These are phyloP conservation scores for Gypsophila paniculata DNA, from an alignment of 179 eudicot genomes.

Conservation along the genomic window DNA sequence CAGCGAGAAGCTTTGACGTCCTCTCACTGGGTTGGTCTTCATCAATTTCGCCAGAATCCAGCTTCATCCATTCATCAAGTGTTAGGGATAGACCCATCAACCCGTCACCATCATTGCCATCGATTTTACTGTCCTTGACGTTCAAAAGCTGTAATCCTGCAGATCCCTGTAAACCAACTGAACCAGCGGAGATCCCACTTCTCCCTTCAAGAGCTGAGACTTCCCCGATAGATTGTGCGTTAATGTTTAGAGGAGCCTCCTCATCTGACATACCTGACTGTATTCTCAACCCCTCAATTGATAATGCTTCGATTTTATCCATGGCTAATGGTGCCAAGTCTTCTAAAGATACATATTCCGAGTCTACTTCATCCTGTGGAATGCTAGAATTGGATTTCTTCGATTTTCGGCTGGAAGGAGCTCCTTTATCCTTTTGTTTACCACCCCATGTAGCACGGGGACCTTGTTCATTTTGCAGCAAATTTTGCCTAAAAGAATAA, in stretches of 20 bases:
- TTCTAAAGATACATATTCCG: slow-evolving; percentile 80
- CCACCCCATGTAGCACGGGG: slow-evolving; percentile 28
- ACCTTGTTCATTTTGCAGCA: slow-evolving; percentile 31
- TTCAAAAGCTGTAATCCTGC: slow-evolving; percentile 78
- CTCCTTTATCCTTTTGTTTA: slow-evolving; percentile 32
- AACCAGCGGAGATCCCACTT: slow-evolving; percentile 35
- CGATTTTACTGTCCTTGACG: slow-evolving; percentile 41
- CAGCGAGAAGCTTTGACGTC: slow-evolving; percentile 81
- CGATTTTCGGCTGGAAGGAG: slow-evolving; percentile 32
- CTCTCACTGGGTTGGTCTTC: slow-evolving; percentile 68
- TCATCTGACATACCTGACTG: slow-evolving; percentile 88
- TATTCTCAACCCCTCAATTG: slow-evolving; percentile 85
- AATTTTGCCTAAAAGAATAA: slow-evolving; percentile 41
- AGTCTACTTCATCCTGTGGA: slow-evolving; percentile 29
- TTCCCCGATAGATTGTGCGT: slow-evolving; percentile 48
- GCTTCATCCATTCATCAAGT: slow-evolving; percentile 87
- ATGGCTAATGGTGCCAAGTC: slow-evolving; percentile 95
- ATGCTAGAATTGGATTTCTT: slow-evolving; percentile 38
- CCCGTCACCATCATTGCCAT: slow-evolving; percentile 47
- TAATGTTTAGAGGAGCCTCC: slow-evolving; percentile 64
- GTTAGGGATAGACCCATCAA: slow-evolving; percentile 84
- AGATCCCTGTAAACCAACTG: slow-evolving; percentile 76
- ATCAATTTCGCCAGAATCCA: slow-evolving; percentile 85
- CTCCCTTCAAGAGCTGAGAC: slow-evolving; percentile 59
- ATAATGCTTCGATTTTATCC: slow-evolving; percentile 92